A percentile compares a stretch with the other conserved stretches of the same genome.
phyloP scores from a whole-genome alignment of 2,329 filamentous ascomycete species.

The Neobulgaria alba region DNA sequence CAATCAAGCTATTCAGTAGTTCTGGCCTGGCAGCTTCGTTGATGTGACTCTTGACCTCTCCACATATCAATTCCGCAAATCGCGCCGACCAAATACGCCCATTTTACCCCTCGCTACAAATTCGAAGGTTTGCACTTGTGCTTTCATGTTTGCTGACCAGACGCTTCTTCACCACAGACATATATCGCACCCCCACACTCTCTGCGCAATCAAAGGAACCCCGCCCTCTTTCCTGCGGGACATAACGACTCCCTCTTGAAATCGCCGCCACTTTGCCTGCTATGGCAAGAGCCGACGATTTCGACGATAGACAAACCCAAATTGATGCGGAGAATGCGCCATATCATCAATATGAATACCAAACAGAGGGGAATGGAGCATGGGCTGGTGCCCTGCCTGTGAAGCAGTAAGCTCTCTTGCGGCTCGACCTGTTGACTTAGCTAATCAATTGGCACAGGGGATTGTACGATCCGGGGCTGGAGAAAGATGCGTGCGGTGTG shows the following conservation, averaged over 20 bases:
- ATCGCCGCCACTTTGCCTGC: conserved; percentile 45
- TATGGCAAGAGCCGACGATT: conserved; percentile 59
- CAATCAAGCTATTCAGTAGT: too few relatives aligned
- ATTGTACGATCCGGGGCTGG: conserved; percentile 89
- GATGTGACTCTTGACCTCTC: too few relatives aligned
- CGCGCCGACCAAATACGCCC: too few relatives aligned
- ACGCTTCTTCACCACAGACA: too few relatives aligned
- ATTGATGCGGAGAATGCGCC: conserved; percentile 50
- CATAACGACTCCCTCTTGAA: conserved; percentile 11
- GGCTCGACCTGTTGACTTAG: not conserved
- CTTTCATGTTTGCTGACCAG: too few relatives aligned
- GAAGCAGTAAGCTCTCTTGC: conserved; percentile 59
- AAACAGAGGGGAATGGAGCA: conserved; percentile 73
- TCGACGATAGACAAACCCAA: conserved; percentile 59
- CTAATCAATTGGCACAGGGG: conserved; percentile 40
- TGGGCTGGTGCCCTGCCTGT: conserved; percentile 93
- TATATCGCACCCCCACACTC: too few relatives aligned
- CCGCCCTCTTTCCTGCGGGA: not conserved
- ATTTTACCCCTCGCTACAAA: too few relatives aligned
- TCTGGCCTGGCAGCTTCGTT: too few relatives aligned
- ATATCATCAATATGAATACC: conserved; percentile 73
- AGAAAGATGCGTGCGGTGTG: conserved; percentile 99
- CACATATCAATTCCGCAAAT: too few relatives aligned
- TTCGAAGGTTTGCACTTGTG: too few relatives aligned
- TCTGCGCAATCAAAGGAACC: not conserved